A percentile compares a stretch with the other conserved stretches of the same genome.
Conservation (phyloP, 768 basidiomycete genomes). For the Hortiboletus flavorubellus region DNA sequence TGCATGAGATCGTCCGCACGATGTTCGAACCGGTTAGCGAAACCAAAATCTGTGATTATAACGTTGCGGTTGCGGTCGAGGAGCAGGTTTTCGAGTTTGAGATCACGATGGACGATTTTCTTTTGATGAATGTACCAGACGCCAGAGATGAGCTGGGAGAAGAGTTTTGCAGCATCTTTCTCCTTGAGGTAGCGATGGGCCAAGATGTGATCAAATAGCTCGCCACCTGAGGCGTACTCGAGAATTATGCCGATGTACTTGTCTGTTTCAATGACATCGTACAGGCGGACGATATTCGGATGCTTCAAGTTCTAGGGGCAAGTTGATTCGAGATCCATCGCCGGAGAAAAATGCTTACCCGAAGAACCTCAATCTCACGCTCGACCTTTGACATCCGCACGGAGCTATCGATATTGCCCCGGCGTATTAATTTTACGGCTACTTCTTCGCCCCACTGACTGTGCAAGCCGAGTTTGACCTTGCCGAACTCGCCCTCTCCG, state of each 20-base stretch:
- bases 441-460: conserved; percentile 94
- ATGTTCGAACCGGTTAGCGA: conserved; percentile 96
- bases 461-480: conserved; percentile 97
- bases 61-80: conserved; percentile 97
- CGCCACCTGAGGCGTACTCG: conserved; percentile 97
- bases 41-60: conserved; percentile 99
- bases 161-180: conserved; percentile 90
- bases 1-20: conserved; percentile 95
- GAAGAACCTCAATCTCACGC: conserved; percentile 94
- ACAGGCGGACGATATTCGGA: conserved; percentile 96
- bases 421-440: conserved; percentile 94
- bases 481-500: conserved; percentile 98
- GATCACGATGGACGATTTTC: conserved; percentile 98
- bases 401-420: conserved; percentile 85
- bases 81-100: conserved; percentile 97
- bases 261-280: conserved; percentile 99
- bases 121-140: conserved; percentile 99
- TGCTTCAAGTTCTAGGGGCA: conserved; percentile 78
- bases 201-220: conserved; percentile 98
- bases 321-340: conserved; percentile 7
- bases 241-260: conserved; percentile 99
- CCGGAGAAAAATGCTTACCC: conserved; percentile 49
- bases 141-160: conserved; percentile 96
- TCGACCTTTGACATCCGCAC: conserved; percentile 93
- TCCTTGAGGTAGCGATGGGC: conserved; percentile 96